Evolutionary conservation across 1,139 yeast species (phyloP).

Genomic region (Pichia sp.): DNA sequence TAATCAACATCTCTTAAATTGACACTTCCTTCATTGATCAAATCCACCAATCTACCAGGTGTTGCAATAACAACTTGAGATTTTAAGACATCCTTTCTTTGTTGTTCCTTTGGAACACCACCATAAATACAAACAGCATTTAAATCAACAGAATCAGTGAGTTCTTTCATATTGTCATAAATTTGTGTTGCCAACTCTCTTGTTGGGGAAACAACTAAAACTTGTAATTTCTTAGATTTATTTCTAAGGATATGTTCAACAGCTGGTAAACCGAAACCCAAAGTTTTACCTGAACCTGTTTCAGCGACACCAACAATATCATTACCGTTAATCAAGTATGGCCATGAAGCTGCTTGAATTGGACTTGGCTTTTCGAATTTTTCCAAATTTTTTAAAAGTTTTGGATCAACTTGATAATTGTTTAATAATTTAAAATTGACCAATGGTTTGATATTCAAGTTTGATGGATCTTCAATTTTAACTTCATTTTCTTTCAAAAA

Average conservation of each 20-base stretch:
- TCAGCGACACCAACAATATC: slow-evolving; percentile 98
- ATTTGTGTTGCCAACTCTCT: slow-evolving; percentile 95
- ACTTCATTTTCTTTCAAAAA: slow-evolving; percentile 71
- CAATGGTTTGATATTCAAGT: slow-evolving; percentile 53
- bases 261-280: slow-evolving; percentile 98
- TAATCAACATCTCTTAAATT: slow-evolving; percentile 62
- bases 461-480: slow-evolving; percentile 62
- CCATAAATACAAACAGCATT: slow-evolving; percentile 88
- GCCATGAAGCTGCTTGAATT: slow-evolving; percentile 97
- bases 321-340: slow-evolving; percentile 66
- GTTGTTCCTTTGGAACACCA: slow-evolving; percentile 95
- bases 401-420: slow-evolving; percentile 36
- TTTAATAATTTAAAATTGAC: slow-evolving; percentile 55
- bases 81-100: slow-evolving; percentile 55
- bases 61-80: slow-evolving; percentile 85
- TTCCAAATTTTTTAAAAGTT: slow-evolving; percentile 48
- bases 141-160: slow-evolving; percentile 55
- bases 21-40: slow-evolving; percentile 82
- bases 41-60: slow-evolving; percentile 91
- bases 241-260: slow-evolving; percentile 51
- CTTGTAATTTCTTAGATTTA: slow-evolving; percentile 50
- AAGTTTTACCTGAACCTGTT: slow-evolving; percentile 96
- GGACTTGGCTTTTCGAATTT: slow-evolving; percentile 91
- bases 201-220: slow-evolving; percentile 88
- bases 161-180: slow-evolving; percentile 67